Base-by-base conservation (phyloP, 2,329 filamentous ascomycete species). In the Alternaria dauci region DNA sequence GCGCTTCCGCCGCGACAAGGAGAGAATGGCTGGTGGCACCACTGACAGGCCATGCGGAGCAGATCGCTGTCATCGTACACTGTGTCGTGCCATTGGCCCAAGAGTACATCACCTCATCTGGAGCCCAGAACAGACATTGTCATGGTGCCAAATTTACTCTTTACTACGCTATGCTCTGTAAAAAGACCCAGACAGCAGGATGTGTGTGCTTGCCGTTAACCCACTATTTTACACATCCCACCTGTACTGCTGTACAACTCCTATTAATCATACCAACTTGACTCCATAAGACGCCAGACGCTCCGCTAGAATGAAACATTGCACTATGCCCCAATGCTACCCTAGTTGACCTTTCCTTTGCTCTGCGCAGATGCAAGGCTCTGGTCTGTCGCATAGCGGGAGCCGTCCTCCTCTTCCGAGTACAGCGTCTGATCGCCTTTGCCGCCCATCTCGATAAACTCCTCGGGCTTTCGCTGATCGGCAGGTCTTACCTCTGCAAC, bases 361-460 rank as follows among this genome's bases (percentile, higher is more conserved):
- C 51, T 59, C 42, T 39, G 43, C 16, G 50, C 36, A 26, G 59
- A 58, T 43, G 57, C 61, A 32, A 71, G 54, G 30, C 48, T 59
- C 43, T 65, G 57, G 48, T 73, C 67, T 1, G 59, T 67, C 9
- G 68, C 60, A 62, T 82, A 82, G 12, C 75, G 73, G 52, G 78
- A 82, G 1, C 72, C 76, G 38, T 75, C 75, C 34, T 92, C 89
- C 51, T 92, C 83, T 9, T 86, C 87, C 11, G 69, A 69, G 75
- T 89, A 97, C 14, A 97, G 83, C 43, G 86, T 82, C 77, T 93
- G 88, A 72, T 98, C 94, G 5, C 93, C 94, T 71, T 91, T 92
- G 16, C 93, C 93, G 39, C 94, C 94, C 82, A 96, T 86, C 63
- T 89, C 87, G 77, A 93, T 89, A 69, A 97, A 98, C 71, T 95